A percentile compares a stretch with the other conserved stretches of the same genome.
Evolutionary conservation across 208 protist genomes (phyloP).

Genomic region (Wallacemonas collosoma): DNA sequence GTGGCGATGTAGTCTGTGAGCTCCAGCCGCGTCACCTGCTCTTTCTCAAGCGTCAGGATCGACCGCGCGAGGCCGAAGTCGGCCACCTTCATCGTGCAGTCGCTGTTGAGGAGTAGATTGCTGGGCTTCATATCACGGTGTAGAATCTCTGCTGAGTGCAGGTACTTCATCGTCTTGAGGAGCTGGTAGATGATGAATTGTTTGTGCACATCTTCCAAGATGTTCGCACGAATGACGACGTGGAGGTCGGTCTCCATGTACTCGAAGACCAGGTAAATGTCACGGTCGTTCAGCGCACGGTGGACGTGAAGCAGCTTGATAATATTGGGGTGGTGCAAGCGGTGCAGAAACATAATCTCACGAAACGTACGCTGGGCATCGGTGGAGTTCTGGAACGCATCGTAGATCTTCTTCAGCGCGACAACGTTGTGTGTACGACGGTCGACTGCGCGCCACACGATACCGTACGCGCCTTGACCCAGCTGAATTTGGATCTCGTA

Average conservation of each 20-base stretch:
- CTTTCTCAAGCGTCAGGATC: constrained; percentile 87
- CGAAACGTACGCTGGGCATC: constrained; percentile 95
- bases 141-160: constrained; percentile 92
- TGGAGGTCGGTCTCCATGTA: constrained; percentile 97
- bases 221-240: constrained; percentile 96
- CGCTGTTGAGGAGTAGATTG: constrained; percentile 92
- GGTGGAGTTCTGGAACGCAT: constrained; percentile 94
- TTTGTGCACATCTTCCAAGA: constrained; percentile 97
- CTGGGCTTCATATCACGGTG: constrained; percentile 95
- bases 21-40: constrained; percentile 82
- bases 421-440: constrained; percentile 90
- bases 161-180: constrained; percentile 96
- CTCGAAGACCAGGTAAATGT: constrained; percentile 99
- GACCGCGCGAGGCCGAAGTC: constrained; percentile 98
- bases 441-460: constrained; percentile 94
- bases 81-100: constrained; percentile 96
- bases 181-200: constrained; percentile 98
- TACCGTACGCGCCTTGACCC: constrained; percentile 95
- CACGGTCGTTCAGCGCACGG: constrained; percentile 96
- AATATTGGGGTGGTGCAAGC: constrained; percentile 97
- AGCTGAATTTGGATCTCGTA: constrained; percentile 95
- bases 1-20: constrained; percentile 97
- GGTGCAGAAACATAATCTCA: constrained; percentile 98
- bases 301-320: constrained; percentile 97
- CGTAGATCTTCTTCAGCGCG: constrained; percentile 97